phyloP scores from a whole-genome alignment of 2,329 filamentous ascomycete species.

The Aaosphaeria arxii region DNA sequence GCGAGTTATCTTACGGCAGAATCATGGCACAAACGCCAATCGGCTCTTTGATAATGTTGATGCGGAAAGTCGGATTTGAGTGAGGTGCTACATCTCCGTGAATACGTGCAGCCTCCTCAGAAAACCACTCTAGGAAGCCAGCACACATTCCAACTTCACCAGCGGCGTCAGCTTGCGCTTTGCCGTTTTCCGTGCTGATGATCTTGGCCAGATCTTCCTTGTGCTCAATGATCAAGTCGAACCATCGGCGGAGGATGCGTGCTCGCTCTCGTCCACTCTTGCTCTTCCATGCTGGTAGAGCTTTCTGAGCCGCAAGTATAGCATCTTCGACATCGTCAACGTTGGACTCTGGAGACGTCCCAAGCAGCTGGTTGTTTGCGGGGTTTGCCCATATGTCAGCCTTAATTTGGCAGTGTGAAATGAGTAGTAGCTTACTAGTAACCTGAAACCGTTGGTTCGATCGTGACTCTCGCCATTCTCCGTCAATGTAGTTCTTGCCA shows the following conservation, averaged over 20 bases:
- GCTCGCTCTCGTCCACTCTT: not conserved
- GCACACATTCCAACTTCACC: slow-evolving; percentile 5
- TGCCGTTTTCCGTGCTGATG: not conserved
- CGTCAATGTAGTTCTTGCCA: not conserved
- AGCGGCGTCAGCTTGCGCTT: not conserved
- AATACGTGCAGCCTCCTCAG: not conserved
- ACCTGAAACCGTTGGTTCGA: not conserved
- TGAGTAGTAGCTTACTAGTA: not conserved
- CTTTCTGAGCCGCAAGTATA: not conserved
- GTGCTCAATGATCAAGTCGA: not conserved
- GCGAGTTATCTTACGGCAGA: slow-evolving; percentile 43
- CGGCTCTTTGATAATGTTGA: not conserved
- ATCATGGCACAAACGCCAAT: slow-evolving; percentile 59
- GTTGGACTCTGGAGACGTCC: not conserved
- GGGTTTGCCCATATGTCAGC: not conserved
- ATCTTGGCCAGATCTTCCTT: not conserved
- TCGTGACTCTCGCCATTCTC: not conserved
- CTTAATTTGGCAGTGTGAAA: not conserved
- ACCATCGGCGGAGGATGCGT: not conserved
- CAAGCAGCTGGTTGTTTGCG: not conserved
- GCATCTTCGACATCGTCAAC: not conserved
- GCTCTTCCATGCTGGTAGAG: not conserved
- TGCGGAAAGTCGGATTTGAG: not conserved
- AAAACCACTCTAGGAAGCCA: slow-evolving; percentile 50
- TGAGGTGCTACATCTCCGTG: not conserved